A percentile compares a stretch with the other conserved stretches of the same genome.
These are phyloP conservation scores for Capronia americana DNA, from an alignment of 2,329 filamentous ascomycete genomes.

Conservation along the genomic window DNA sequence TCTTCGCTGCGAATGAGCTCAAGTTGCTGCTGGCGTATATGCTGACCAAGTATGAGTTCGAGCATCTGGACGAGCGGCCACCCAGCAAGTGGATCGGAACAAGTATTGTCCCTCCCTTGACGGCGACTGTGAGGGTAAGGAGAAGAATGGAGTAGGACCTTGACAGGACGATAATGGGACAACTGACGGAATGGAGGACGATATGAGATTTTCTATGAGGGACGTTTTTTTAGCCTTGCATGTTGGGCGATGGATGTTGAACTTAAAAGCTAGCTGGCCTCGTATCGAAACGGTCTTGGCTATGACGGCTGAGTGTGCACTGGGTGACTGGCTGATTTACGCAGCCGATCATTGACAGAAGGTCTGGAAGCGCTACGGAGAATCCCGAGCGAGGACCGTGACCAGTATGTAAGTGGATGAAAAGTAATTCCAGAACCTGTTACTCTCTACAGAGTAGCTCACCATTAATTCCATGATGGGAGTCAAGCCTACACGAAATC, in stretches of 20 bases:
- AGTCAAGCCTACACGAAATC: not conserved
- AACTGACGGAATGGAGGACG: not conserved
- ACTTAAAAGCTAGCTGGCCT: not conserved
- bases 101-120: conserved; percentile 30
- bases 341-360: not conserved
- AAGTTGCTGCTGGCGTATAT: conserved; percentile 43
- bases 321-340: not conserved
- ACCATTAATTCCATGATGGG: not conserved
- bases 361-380: not conserved
- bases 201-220: not conserved
- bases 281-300: not conserved
- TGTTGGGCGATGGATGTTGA: not conserved
- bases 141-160: not conserved
- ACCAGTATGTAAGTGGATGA: not conserved
- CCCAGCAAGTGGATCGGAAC: conserved; percentile 28
- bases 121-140: conserved; percentile 31
- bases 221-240: not conserved
- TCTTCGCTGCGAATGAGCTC: conserved; percentile 42
- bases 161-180: not conserved
- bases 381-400: not conserved
- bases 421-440: not conserved
- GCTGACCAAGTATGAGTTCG: conserved; percentile 44
- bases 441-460: not conserved
- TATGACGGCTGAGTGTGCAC: not conserved
- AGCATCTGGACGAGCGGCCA: conserved; percentile 24